Percentiles rank a stretch among this genome's conserved stretches.
Conservation (phyloP, 768 basidiomycete genomes). For the Myochromella boudieri region DNA sequence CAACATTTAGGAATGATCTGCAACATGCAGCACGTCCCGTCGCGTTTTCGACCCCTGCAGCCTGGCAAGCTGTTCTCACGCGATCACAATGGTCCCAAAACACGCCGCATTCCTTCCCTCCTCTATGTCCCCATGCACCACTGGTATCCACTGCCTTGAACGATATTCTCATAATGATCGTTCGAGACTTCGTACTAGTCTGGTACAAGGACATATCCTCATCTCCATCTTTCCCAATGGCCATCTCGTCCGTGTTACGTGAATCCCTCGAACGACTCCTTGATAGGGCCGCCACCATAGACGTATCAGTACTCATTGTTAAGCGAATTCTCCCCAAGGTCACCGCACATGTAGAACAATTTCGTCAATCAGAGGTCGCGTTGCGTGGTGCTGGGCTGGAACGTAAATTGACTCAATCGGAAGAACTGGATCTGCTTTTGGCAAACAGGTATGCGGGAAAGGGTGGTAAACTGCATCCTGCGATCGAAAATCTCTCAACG, state of each 20-base stretch:
- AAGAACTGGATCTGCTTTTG: constrained; percentile 84
- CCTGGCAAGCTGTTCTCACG: constrained; percentile 89
- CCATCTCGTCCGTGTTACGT: constrained; percentile 77
- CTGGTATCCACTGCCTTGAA: constrained; percentile 73
- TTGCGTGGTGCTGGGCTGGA: constrained; percentile 82
- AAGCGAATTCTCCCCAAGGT: constrained; percentile 86
- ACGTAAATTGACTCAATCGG: constrained; percentile 82
- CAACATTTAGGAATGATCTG: constrained; percentile 35
- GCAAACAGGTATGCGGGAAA: constrained; percentile 78
- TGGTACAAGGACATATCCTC: constrained; percentile 91
- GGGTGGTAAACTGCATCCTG: constrained; percentile 73
- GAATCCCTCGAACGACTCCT: constrained; percentile 59
- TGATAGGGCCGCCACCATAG: constrained; percentile 55
- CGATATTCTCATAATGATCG: constrained; percentile 76
- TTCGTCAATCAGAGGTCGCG: constrained; percentile 85
- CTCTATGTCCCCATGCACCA: constrained; percentile 63
- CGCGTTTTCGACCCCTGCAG: constrained; percentile 88
- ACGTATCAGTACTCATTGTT: constrained; percentile 75
- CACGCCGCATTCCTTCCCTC: constrained; percentile 63
- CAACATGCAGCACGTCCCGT: constrained; percentile 67
- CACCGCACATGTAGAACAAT: constrained; percentile 87
- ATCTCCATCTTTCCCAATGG: constrained; percentile 85
- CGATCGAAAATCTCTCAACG: constrained; percentile 85
- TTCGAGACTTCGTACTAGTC: constrained; percentile 82
- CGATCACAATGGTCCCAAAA: constrained; percentile 89